Conservation (phyloP, 345 rosid genomes). For the Linum tenue region DNA sequence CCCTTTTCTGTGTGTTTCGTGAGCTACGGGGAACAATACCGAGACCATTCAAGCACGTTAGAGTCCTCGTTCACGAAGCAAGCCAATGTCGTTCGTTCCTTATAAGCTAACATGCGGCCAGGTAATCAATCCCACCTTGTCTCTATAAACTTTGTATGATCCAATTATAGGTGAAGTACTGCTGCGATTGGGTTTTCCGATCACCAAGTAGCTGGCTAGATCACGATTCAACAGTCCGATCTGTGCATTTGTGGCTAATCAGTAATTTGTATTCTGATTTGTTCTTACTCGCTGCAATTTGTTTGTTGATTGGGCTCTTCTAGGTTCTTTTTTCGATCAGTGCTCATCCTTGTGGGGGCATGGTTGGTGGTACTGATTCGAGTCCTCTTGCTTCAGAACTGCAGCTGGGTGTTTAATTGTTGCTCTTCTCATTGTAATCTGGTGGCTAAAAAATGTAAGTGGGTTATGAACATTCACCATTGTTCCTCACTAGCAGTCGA, state of each 20-base stretch:
- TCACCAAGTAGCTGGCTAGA: too few species aligned
- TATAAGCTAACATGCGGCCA: neutral
- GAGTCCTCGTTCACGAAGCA: conserved; percentile 1
- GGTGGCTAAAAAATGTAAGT: neutral
- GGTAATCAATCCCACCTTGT: too few species aligned
- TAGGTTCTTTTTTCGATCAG: neutral
- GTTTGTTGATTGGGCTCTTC: neutral
- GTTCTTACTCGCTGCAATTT: neutral
- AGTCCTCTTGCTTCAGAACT: conserved; percentile 1
- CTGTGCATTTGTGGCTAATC: neutral
- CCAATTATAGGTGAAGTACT: too few species aligned
- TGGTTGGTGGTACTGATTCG: neutral
- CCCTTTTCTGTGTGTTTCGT: neutral
- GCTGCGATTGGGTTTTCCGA: too few species aligned
- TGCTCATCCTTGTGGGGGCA: conserved; percentile 5
- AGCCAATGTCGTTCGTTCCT: neutral
- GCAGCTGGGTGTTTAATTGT: neutral
- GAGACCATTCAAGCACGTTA: conserved; percentile 4
- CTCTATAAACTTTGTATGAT: too few species aligned
- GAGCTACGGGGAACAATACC: neutral
- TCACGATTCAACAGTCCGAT: neutral
- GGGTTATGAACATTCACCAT: neutral
- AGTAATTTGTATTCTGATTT: neutral
- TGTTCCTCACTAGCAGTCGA: neutral
- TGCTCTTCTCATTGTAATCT: neutral